These are phyloP conservation scores for Ganoderma lucidum DNA, from an alignment of 1,284 basidiomycete species.

Conservation along the genomic window DNA sequence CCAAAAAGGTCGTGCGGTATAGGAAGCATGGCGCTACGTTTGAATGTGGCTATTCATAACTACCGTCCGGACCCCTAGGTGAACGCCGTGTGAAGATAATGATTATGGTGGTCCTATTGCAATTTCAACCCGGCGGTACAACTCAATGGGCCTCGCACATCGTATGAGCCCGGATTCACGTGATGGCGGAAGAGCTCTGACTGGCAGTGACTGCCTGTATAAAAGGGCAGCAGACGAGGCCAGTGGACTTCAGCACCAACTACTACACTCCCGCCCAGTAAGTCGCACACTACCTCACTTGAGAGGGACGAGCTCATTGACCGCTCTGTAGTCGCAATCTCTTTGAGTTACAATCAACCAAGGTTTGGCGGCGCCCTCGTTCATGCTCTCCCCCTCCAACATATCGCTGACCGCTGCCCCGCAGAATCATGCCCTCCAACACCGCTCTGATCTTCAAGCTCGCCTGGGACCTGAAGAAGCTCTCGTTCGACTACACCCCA, in stretches of 20 bases:
- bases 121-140: background rate
- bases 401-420: background rate
- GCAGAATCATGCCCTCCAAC: conserved; percentile 6
- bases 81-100: background rate
- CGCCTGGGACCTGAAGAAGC: conserved; percentile 2
- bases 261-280: background rate
- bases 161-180: background rate
- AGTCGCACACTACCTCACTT: background rate
- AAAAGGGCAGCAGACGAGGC: background rate
- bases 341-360: background rate
- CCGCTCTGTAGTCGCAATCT: background rate
- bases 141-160: background rate
- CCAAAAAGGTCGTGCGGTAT: background rate
- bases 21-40: background rate
- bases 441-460: conserved; percentile 13
- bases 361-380: background rate
- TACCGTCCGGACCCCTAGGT: background rate
- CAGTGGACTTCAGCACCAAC: background rate
- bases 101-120: background rate
- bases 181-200: background rate
- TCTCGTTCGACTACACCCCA: conserved; percentile 26
- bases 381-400: background rate
- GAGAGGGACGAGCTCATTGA: background rate
- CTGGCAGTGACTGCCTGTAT: background rate
- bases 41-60: background rate